Base-by-base conservation (phyloP, 768 basidiomycete species). In the Sporobolomyces phaffii region DNA sequence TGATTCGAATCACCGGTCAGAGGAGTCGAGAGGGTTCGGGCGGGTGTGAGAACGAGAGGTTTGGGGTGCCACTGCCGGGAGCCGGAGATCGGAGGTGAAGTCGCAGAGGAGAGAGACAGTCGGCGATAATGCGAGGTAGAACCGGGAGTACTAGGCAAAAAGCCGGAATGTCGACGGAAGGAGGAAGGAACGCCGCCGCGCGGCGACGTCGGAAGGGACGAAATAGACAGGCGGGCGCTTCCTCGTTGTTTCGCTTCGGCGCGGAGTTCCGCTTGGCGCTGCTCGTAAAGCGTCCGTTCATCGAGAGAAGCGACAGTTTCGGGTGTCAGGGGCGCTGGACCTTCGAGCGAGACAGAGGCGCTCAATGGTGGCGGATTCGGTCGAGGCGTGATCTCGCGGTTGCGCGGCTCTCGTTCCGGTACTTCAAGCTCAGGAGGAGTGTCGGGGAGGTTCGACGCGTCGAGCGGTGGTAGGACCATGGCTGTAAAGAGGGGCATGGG, bases 1-100 rank as follows among this genome's bases (percentile, higher is more conserved):
- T 14, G 43, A 17, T 2, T 5, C 15, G 56, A 24, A 15, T 58
- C 56, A 20, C 20, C 34, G 31, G 56, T 58, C 31, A 58, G 56
- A 26, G 56, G 56, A 2, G 56, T 58, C 13, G 49, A 29, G 33
- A 68, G 26, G 14, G 61, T 68, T 13, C 66, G 66, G 2, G 61
- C 60, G 24, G 61, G 66, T 5, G 66, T 68, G 24, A 68, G 57
- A 29, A 68, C 66, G 54, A 68, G 66, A 5, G 66, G 66, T 43
- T 68, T 68, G 14, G 56, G 66, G 45, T 62, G 57, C 43, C 61
- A 43, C 0, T 18, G 40, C 1, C 60, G 52, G 20, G 29, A 5
- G 24, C 53, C 40, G 15, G 60, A 20, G n/a, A 53, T 17, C 1
- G 60, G 17, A 0, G 36, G 28, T 14, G 47, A 5, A 17, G 31